Base-by-base conservation (phyloP, 2,329 filamentous ascomycete species). In the Aspergillus tubingensis region DNA sequence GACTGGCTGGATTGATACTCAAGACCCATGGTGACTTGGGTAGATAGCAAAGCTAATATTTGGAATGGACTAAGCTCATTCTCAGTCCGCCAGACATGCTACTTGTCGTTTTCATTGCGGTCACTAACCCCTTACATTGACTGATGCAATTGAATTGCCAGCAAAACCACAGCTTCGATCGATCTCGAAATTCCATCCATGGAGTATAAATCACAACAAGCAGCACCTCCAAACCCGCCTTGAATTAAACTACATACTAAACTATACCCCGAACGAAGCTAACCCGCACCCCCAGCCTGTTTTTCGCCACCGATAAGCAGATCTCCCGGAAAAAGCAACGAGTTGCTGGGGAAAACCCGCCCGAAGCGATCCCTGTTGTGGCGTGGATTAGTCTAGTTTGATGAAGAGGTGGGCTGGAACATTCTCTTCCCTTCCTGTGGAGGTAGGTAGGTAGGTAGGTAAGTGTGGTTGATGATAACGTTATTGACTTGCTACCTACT, bases 391-490 rank as follows among this genome's bases (percentile, higher is more conserved):
- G 25, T 27, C 25, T 27, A 27, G 6, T 25, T 25, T 25, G 23
- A 25, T 25, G 1, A 25, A 25, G 23, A 25, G 23, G 7, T 36
- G 32, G 32, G 11, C 32, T 36, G 32, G 23, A 53, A 19, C 48
- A 57, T n/a, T 56, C 43, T 57, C 48, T 57, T 49, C 54, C 43
- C 48, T 57, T 49, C 54, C 43, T 30, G 41, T 36, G 32, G 32
- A 36, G 30, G 11, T 32, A 32, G 11, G 30, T 32, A 13, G 25
- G 25, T 27, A 27, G 7, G 25, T 27, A n/a, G n/a, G n/a, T n/a
- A 25, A 7, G 25, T 11, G 30, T 32, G 30, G 30, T 30, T 30
- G 27, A 30, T 32, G 30, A 32, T 32, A 11, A 11, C 30, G 10
- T 10, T 32, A 32, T 32, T 11, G 10, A 32, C 10, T 11, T 11